Evolutionary conservation across 2,329 filamentous ascomycete species (phyloP).

Genomic region (Colletotrichum tanaceti): DNA sequence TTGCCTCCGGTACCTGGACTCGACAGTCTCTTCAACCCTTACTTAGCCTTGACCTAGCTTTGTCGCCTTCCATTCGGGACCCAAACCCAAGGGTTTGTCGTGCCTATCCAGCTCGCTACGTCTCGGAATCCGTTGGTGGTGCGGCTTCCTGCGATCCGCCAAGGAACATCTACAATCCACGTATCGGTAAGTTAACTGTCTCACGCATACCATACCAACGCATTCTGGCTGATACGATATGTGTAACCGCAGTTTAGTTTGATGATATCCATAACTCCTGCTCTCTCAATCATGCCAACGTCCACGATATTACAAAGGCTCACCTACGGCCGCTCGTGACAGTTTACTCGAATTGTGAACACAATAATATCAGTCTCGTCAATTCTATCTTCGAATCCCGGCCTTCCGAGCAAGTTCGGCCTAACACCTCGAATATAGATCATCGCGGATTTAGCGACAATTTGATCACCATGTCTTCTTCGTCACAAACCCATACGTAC

Average conservation of each 20-base stretch:
- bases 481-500: slow-evolving; percentile 63
- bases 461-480: slow-evolving; percentile 8
- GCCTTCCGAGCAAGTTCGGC: not conserved
- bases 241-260: not conserved
- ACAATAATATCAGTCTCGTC: not conserved
- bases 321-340: slow-evolving; percentile 3
- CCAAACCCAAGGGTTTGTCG: not conserved
- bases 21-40: not conserved
- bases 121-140: not conserved
- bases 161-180: not conserved
- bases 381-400: not conserved
- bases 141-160: not conserved
- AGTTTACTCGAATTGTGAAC: not conserved
- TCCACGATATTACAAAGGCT: slow-evolving; percentile 1
- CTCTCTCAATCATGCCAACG: slow-evolving; percentile 19
- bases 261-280: not conserved
- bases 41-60: not conserved
- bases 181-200: not conserved
- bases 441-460: not conserved
- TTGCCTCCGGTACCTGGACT: slow-evolving; percentile 11
- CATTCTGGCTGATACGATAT: slow-evolving; percentile 2
- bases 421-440: not conserved
- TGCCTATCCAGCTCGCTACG: too few relatives aligned
- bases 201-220: not conserved
- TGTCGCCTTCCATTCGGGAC: not conserved